Evolutionary conservation across 106 monocot genomes (phyloP), one percentile per base, ranked within the genome.

Genomic region (Narthecium ossifragum): DNA sequence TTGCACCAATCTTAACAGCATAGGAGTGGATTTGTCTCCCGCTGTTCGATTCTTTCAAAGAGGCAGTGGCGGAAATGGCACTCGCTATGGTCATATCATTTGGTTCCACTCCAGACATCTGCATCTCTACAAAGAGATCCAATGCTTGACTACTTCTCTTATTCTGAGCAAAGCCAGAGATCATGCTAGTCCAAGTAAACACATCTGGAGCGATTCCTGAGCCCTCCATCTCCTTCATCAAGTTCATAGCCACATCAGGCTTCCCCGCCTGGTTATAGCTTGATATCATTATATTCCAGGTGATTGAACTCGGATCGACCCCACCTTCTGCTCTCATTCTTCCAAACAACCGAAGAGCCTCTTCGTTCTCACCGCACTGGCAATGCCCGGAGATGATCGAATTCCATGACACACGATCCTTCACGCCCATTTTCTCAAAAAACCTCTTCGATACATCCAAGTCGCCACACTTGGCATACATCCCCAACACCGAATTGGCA

Each of bases 401-500:
- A 71, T 94, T 94, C 94, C 94, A 94, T 5, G 80, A 59, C 25
- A 89, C 90, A 52, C 53, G 26, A 60, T 94, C 80, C 78, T 62
- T 77, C 1, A 22, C 27, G 12, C 1, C 53, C 80, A 94, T 61
- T 31, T 71, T 62, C 25, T 66, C 64, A 36, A 94, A 94, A 50
- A 83, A 67, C 34, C 31, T 75, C 43, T 38, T 68, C 0, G 85
- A 85, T 25, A 27, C 14, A 2, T 2, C 57, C 62, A 94, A 52
- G 12, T 90, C 68, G 1, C 83, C 83, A 45, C 89, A 86, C 70
- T 90, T 94, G 0, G 80, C 67, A 57, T 94, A 94, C 94, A 94
- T 78, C 0, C 75, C 79, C 48, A 94, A 51, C 12, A 90, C 49
- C 29, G 94, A 80, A 60, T 94, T 94, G 5, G 64, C 66, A 5